Evolutionary conservation across 1,284 basidiomycete genomes (phyloP).

Genomic region (Wallemia mellicola): DNA sequence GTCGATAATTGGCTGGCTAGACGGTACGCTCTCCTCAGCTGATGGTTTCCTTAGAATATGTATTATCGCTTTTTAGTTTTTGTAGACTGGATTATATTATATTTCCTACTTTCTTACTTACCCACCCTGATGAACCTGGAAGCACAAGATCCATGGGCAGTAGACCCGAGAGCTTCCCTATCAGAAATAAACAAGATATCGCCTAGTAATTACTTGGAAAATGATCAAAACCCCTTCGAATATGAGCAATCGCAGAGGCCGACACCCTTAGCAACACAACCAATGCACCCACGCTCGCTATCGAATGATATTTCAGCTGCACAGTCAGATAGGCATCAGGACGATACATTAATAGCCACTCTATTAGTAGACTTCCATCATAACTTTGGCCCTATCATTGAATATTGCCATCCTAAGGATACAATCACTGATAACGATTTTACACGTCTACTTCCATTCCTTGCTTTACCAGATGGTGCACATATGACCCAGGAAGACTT

Average conservation of each 20-base stretch:
- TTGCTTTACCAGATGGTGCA: conserved; percentile 90
- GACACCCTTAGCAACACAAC: background rate
- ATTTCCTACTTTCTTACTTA: no score
- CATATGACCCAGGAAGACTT: conserved; percentile 86
- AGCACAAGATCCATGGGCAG: background rate
- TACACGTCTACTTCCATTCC: conserved; percentile 57
- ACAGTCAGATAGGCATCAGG: background rate
- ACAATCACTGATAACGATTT: conserved; percentile 55
- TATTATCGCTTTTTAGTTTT: background rate
- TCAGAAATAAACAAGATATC: background rate
- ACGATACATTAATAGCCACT: background rate
- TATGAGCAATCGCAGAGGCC: background rate
- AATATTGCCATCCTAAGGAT: conserved; percentile 29
- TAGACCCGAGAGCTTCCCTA: background rate
- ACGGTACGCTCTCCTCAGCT: background rate
- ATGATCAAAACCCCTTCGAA: background rate
- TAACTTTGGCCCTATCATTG: conserved; percentile 51
- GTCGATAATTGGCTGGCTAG: background rate
- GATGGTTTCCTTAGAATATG: background rate
- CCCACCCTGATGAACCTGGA: background rate
- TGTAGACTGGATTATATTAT: background rate
- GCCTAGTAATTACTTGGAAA: background rate
- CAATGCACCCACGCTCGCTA: background rate
- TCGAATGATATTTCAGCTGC: background rate
- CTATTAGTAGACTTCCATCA: background rate